Conservation (phyloP, 208 protist genomes). For the Wallacemonas sp. region DNA sequence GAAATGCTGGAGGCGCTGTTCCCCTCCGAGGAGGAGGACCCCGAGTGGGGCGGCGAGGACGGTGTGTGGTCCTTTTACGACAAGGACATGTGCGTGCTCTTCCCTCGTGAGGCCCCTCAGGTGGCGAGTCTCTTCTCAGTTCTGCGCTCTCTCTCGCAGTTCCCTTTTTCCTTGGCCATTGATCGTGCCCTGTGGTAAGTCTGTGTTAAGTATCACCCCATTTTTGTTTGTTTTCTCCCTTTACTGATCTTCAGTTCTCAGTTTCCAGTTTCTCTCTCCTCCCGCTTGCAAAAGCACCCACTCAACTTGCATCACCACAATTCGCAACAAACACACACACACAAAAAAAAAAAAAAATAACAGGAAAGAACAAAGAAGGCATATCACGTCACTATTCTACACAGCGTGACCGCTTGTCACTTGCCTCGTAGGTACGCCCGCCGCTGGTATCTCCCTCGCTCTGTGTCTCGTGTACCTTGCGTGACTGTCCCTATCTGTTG, state of each 20-base stretch:
- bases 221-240: constrained; percentile 13
- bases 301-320: too few species aligned
- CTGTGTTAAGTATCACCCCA: background rate
- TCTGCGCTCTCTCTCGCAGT: constrained; percentile 30
- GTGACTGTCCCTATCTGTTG: background rate
- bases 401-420: too few species aligned
- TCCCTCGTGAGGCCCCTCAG: constrained; percentile 21
- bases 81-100: constrained; percentile 23
- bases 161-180: constrained; percentile 45
- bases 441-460: too few species aligned
- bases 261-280: constrained; percentile 6
- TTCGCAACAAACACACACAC: constrained; percentile 10
- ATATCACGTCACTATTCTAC: too few species aligned
- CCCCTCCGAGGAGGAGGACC: constrained; percentile 16
- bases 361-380: background rate
- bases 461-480: too few species aligned
- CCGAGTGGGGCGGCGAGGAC: constrained; percentile 15
- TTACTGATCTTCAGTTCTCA: constrained; percentile 1
- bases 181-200: constrained; percentile 43
- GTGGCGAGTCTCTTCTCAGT: constrained; percentile 29
- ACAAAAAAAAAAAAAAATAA: background rate
- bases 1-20: constrained; percentile 37
- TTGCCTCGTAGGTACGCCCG: too few species aligned
- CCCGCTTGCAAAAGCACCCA: constrained; percentile 9
- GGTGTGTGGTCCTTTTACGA: constrained; percentile 50